phyloP scores from a whole-genome alignment of 768 basidiomycete species.

The Piloderma croceum region DNA sequence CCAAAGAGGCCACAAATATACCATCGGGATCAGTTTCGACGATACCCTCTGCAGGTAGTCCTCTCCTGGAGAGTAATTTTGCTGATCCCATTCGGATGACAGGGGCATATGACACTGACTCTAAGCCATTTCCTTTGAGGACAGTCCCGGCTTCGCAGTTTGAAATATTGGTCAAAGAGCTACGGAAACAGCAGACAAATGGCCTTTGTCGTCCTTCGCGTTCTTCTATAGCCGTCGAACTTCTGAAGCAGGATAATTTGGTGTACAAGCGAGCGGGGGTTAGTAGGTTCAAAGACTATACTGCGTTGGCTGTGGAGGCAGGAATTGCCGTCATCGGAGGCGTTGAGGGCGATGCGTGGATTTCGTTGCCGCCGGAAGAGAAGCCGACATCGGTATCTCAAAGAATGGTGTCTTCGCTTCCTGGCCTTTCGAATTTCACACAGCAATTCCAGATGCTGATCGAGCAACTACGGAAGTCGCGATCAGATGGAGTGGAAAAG shows the following conservation, averaged over 20 bases:
- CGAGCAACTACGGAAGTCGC: conserved; percentile 3
- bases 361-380: conserved; percentile 29
- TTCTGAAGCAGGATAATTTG: conserved; percentile 22
- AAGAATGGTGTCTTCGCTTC: background rate
- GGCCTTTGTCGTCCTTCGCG: conserved; percentile 33
- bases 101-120: no score
- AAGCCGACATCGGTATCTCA: background rate
- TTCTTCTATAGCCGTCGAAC: conserved; percentile 29
- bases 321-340: conserved; percentile 39
- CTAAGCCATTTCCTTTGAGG: no score
- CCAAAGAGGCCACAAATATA: no score
- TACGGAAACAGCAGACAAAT: conserved; percentile 26
- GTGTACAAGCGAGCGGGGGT: conserved; percentile 38
- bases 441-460: background rate
- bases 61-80: no score
- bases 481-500: conserved; percentile 10
- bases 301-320: conserved; percentile 4
- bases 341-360: conserved; percentile 32
- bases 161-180: conserved; percentile 31
- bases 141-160: no score
- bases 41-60: no score
- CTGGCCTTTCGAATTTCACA: background rate
- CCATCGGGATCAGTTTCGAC: no score
- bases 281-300: conserved; percentile 29
- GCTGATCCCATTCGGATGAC: no score